A percentile compares a stretch with the other conserved stretches of the same genome.
phyloP scores from a whole-genome alignment of 2,329 filamentous ascomycete genomes.

The Pseudogymnoascus pannorum region DNA sequence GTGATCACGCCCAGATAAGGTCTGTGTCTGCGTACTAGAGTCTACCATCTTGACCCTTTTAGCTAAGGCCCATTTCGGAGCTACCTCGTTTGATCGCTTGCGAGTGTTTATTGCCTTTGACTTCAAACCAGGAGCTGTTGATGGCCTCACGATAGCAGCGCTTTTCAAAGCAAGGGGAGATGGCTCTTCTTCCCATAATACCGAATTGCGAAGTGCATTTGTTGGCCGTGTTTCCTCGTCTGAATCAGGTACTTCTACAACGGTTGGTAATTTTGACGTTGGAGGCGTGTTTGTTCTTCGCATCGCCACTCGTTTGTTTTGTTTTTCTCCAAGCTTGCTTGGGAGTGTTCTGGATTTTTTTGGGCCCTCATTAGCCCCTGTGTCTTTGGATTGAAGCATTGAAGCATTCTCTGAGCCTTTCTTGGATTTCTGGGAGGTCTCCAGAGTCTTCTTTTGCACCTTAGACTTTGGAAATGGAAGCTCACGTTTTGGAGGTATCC shows the following conservation, averaged over 20 bases:
- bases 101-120: conserved; percentile 16
- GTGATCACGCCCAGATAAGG: conserved; percentile 16
- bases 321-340: conserved; percentile 10
- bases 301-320: neutral
- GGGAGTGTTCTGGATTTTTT: conserved; percentile 12
- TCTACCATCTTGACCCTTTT: conserved; percentile 26
- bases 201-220: neutral
- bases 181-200: conserved; percentile 7
- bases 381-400: neutral
- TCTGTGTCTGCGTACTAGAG: conserved; percentile 26
- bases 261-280: neutral
- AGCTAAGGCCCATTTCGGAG: neutral
- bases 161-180: conserved; percentile 21
- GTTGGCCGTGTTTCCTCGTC: neutral
- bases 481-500: conserved; percentile 22
- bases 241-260: neutral
- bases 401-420: neutral
- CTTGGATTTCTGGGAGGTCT: neutral
- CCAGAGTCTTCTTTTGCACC: neutral
- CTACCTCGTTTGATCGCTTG: conserved; percentile 16
- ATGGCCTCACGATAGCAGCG: conserved; percentile 12
- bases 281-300: neutral
- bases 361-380: neutral
- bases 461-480: conserved; percentile 22
- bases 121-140: conserved; percentile 15